A percentile compares a stretch with the other conserved stretches of the same genome.
phyloP scores from a whole-genome alignment of 129 eudicot species.

The Chrysanthemum lavandulifolium region DNA sequence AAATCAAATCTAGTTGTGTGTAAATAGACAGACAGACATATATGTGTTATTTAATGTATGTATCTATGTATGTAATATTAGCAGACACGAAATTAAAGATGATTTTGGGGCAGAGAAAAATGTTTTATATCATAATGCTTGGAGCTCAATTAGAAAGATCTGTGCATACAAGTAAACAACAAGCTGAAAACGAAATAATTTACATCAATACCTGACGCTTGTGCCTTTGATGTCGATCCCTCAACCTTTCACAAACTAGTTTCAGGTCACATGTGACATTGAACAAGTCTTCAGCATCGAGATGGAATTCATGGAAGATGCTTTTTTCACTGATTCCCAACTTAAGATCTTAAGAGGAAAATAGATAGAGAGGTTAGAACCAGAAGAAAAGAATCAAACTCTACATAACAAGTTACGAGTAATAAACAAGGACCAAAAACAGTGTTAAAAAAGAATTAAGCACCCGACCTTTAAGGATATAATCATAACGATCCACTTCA shows the following conservation, averaged over 20 bases:
- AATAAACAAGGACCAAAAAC: not conserved
- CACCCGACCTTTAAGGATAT: slow-evolving; percentile 77
- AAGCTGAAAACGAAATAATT: not conserved
- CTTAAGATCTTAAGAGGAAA: slow-evolving; percentile 65
- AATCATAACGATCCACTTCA: slow-evolving; percentile 97
- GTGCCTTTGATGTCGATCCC: slow-evolving; percentile 71
- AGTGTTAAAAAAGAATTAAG: not conserved
- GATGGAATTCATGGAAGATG: slow-evolving; percentile 97
- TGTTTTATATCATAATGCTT: not conserved
- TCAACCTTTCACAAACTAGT: slow-evolving; percentile 87
- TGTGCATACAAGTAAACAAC: too few relatives aligned
- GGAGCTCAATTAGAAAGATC: too few relatives aligned
- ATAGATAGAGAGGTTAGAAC: slow-evolving; percentile 14
- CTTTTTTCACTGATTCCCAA: slow-evolving; percentile 94
- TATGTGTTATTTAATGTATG: not conserved
- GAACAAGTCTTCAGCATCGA: slow-evolving; percentile 98
- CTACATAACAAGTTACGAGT: not conserved
- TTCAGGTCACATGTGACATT: slow-evolving; percentile 96
- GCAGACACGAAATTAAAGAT: not conserved
- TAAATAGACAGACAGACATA: not conserved
- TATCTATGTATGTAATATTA: not conserved
- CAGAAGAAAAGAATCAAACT: not conserved
- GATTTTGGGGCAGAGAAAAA: not conserved
- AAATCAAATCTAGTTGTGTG: not conserved
- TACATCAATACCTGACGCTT: slow-evolving; percentile 71